phyloP scores from a whole-genome alignment of 163 green algal genomes.

The Scenedesmus sp. region DNA sequence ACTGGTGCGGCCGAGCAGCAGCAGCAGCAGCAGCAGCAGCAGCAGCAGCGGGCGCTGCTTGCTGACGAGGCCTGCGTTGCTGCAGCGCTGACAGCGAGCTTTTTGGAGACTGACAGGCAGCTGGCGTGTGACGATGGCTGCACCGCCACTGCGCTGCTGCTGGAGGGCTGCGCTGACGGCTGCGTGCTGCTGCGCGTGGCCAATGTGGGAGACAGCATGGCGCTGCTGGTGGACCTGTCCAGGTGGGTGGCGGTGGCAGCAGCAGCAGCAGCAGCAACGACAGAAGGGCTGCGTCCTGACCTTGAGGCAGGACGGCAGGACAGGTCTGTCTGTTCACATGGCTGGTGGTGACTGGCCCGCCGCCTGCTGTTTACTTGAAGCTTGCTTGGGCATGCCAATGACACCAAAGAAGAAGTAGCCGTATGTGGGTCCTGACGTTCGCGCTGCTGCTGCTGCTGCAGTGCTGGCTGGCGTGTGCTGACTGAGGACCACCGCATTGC shows the following conservation, averaged over 20 bases:
- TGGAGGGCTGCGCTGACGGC: constrained; percentile 48
- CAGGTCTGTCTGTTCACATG: neutral
- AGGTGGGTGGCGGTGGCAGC: constrained; percentile 24
- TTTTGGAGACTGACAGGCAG: constrained; percentile 59
- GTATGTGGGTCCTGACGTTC: neutral
- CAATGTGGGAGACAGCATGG: constrained; percentile 88
- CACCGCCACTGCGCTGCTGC: constrained; percentile 83
- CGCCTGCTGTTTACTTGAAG: neutral
- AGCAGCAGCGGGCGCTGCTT: constrained; percentile 23
- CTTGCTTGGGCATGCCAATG: too few species aligned
- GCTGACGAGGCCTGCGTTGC: constrained; percentile 18
- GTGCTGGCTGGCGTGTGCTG: constrained; percentile 60
- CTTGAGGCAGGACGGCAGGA: neutral
- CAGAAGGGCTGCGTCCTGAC: too few species aligned
- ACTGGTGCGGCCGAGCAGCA: constrained; percentile 7
- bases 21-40: neutral
- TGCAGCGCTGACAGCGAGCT: constrained; percentile 35
- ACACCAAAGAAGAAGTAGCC: too few species aligned
- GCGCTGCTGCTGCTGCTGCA: neutral
- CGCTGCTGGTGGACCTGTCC: constrained; percentile 67
- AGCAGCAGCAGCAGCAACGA: neutral
- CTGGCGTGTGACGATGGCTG: constrained; percentile 82
- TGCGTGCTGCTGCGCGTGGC: constrained; percentile 66
- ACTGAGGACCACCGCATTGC: constrained; percentile 82
- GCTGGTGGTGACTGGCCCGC: neutral